These are phyloP conservation scores for Penicillium sp. DNA, from an alignment of 2,329 filamentous ascomycete genomes.

Conservation along the genomic window DNA sequence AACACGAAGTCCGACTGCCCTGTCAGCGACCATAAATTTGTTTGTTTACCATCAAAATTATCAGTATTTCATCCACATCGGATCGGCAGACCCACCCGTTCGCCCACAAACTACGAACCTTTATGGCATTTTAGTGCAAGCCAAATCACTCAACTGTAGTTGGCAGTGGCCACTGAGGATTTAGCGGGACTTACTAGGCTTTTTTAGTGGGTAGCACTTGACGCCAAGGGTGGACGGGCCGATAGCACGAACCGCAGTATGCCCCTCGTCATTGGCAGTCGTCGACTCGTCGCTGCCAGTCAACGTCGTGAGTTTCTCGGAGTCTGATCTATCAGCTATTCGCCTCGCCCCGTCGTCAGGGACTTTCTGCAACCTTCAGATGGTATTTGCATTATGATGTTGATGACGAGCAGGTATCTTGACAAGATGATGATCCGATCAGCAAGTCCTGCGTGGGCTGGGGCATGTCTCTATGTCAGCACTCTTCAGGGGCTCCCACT, in stretches of 20 bases:
- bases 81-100: constrained; percentile 29
- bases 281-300: constrained; percentile 14
- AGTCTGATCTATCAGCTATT: constrained; percentile 17
- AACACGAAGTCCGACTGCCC: background rate
- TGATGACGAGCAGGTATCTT: background rate
- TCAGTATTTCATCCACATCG: background rate
- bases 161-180: background rate
- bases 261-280: constrained; percentile 14
- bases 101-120: constrained; percentile 20
- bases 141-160: background rate
- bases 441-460: background rate
- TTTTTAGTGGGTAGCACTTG: background rate
- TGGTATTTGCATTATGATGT: background rate
- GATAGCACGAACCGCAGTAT: constrained; percentile 17
- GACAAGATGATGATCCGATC: background rate
- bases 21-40: background rate
- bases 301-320: constrained; percentile 17
- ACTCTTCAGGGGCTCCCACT: background rate
- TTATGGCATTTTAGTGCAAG: constrained; percentile 6
- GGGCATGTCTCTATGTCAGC: background rate
- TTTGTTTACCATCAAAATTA: background rate
- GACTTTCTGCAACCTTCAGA: background rate
- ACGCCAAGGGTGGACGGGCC: constrained; percentile 13
- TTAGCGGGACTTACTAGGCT: background rate
- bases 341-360: background rate